Evolutionary conservation across 2,329 filamentous ascomycete genomes (phyloP).

Genomic region (Alternaria infectoria): DNA sequence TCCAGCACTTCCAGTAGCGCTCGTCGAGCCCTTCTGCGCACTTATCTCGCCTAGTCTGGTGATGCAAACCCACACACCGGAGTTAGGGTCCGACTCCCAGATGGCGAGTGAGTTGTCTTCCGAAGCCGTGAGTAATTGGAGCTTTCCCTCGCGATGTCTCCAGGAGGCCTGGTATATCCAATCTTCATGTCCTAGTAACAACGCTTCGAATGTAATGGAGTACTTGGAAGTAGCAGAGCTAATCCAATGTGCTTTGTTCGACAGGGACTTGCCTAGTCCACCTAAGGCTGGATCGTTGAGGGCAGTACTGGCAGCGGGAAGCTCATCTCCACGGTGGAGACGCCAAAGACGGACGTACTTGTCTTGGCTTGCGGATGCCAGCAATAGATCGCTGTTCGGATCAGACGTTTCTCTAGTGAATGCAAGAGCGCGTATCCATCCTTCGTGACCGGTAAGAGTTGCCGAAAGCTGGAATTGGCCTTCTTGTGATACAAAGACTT

Average conservation of each 20-base stretch:
- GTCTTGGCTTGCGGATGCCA: slow-evolving; percentile 95
- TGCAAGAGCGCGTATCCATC: slow-evolving; percentile 87
- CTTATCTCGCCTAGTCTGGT: slow-evolving; percentile 92
- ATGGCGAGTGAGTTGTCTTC: slow-evolving; percentile 94
- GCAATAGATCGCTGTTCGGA: slow-evolving; percentile 70
- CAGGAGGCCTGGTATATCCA: slow-evolving; percentile 94
- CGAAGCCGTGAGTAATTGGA: slow-evolving; percentile 84
- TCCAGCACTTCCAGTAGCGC: slow-evolving; percentile 92
- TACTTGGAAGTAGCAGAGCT: slow-evolving; percentile 66
- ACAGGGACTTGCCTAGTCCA: slow-evolving; percentile 73
- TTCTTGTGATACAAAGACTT: slow-evolving; percentile 72
- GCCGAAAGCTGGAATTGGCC: slow-evolving; percentile 72
- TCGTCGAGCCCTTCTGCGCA: slow-evolving; percentile 92
- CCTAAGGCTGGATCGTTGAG: slow-evolving; percentile 64
- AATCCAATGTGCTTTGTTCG: slow-evolving; percentile 88
- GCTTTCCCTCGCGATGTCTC: slow-evolving; percentile 62
- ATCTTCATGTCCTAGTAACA: slow-evolving; percentile 94
- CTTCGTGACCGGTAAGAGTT: slow-evolving; percentile 86
- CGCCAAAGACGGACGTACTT: slow-evolving; percentile 97
- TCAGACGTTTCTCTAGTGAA: slow-evolving; percentile 70
- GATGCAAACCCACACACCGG: slow-evolving; percentile 89
- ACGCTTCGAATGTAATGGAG: slow-evolving; percentile 88
- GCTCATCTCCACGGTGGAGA: slow-evolving; percentile 72
- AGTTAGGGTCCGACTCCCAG: slow-evolving; percentile 83
- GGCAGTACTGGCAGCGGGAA: slow-evolving; percentile 63